Evolutionary conservation across 148 eudicot genomes (phyloP).

Genomic region (Nepenthes mirabilis): DNA sequence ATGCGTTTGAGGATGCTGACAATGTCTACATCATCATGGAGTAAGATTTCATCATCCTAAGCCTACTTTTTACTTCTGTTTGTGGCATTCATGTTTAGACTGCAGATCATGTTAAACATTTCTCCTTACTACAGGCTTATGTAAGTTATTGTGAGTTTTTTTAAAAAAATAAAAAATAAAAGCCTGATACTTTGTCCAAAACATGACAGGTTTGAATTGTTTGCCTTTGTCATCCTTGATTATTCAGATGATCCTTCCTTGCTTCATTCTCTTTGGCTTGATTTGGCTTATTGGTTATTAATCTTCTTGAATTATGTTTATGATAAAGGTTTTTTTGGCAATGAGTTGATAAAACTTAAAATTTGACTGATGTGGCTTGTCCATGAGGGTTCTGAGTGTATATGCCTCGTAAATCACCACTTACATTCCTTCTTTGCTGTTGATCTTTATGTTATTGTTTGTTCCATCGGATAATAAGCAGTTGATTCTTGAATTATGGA

Average conservation of each 20-base stretch:
- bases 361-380: background rate
- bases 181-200: too few species aligned
- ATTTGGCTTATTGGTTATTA: background rate
- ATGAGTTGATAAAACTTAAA: background rate
- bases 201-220: too few species aligned
- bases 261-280: background rate
- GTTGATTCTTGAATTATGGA: background rate
- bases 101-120: background rate
- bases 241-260: too few species aligned
- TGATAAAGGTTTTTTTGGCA: background rate
- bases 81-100: background rate
- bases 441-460: background rate
- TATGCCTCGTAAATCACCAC: background rate
- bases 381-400: background rate
- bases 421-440: background rate
- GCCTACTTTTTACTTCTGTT: background rate
- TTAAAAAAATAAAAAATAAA: too few species aligned
- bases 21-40: constrained; percentile 91
- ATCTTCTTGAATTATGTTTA: background rate
- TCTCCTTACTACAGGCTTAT: background rate
- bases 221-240: too few species aligned
- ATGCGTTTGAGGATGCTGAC: constrained; percentile 81
- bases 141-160: too few species aligned
- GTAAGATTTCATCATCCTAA: constrained; percentile 34
- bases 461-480: background rate